Conservation (phyloP, 441 rosid species). For the Adansonia rubrostipa region DNA sequence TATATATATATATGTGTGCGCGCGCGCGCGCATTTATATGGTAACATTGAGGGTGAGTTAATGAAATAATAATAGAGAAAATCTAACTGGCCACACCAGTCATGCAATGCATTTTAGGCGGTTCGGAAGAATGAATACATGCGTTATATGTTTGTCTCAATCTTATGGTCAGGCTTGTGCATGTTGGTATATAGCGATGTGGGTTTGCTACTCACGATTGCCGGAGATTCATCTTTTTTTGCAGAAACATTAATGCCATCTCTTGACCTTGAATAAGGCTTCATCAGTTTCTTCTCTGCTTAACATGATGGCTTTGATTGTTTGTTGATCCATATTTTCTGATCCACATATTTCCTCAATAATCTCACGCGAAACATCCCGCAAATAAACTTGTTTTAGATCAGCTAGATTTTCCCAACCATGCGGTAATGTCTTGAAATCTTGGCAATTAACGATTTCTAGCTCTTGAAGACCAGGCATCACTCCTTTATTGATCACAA, state of each 20-base stretch:
- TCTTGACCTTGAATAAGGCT: neutral
- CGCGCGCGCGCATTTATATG: too few species aligned
- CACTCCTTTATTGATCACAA: neutral
- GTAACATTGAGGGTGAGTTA: too few species aligned
- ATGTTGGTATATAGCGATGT: neutral
- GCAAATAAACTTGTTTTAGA: neutral
- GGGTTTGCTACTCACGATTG: neutral
- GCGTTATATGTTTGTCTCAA: neutral
- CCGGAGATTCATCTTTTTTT: neutral
- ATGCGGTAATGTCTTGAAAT: neutral
- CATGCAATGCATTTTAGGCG: neutral
- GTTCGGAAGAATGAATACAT: neutral
- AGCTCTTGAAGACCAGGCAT: neutral
- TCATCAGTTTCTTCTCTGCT: neutral
- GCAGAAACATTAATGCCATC: neutral
- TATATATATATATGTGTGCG: too few species aligned
- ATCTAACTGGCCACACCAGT: neutral
- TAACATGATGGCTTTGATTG: neutral
- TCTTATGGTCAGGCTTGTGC: neutral
- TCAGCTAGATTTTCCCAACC: neutral
- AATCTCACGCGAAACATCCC: neutral
- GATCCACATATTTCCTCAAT: neutral
- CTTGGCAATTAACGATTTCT: neutral
- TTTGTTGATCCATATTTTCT: neutral
- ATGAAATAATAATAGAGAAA: too few species aligned